phyloP scores from a whole-genome alignment of 208 protist genomes.

The Wallacemonas sp. region DNA sequence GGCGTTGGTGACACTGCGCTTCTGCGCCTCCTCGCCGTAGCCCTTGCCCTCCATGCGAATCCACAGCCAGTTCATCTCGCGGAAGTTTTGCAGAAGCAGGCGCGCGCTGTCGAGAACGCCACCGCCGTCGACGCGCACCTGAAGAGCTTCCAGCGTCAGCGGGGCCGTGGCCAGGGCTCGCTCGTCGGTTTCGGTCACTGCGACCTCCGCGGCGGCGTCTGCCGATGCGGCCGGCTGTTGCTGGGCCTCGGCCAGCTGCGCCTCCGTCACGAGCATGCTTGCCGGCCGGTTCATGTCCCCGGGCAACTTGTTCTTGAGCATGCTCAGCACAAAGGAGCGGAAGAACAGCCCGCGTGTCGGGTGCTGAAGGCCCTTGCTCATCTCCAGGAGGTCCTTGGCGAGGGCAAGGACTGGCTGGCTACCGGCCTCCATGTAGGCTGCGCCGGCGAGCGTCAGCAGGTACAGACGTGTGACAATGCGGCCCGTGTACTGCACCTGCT shows the following conservation, averaged over 20 bases:
- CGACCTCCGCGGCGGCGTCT: neutral
- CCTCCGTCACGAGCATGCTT: neutral
- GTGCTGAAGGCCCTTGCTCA: slow-evolving; percentile 99
- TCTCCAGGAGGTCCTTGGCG: slow-evolving; percentile 97
- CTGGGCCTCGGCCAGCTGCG: neutral
- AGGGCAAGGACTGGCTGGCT: slow-evolving; percentile 94
- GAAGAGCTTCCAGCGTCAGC: neutral
- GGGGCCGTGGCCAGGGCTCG: neutral
- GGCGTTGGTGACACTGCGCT: slow-evolving; percentile 40
- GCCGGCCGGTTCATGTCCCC: slow-evolving; percentile 73
- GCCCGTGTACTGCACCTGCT: slow-evolving; percentile 97
- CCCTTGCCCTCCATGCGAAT: slow-evolving; percentile 97
- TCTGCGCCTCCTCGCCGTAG: slow-evolving; percentile 33
- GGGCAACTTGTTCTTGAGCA: slow-evolving; percentile 97
- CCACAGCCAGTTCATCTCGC: slow-evolving; percentile 99
- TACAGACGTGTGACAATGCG: slow-evolving; percentile 98
- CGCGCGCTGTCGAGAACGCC: slow-evolving; percentile 92
- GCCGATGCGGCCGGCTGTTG: neutral
- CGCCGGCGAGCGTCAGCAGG: slow-evolving; percentile 95
- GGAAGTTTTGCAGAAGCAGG: slow-evolving; percentile 98
- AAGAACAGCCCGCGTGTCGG: slow-evolving; percentile 98
- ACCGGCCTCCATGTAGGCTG: slow-evolving; percentile 94
- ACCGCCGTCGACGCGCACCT: slow-evolving; percentile 47
- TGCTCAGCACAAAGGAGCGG: slow-evolving; percentile 96
- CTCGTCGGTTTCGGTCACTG: neutral